Evolutionary conservation across 768 basidiomycete species (phyloP), one percentile per base, ranked within the genome.

Genomic region (Russula foetens): DNA sequence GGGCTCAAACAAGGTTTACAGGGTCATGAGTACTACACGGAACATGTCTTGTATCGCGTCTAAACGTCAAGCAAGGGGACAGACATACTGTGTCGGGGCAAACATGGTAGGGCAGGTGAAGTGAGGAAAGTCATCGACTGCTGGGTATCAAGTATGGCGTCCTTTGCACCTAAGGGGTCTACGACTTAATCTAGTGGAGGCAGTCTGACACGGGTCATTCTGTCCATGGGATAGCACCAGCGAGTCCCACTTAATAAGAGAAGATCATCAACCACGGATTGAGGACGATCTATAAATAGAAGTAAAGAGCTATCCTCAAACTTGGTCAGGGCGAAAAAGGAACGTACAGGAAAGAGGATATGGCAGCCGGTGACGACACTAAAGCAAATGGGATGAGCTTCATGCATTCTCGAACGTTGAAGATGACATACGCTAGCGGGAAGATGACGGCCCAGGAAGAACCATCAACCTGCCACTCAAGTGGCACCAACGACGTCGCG

Each of bases 191-290:
- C 33, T 61, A 19, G 48, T 38, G 24, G 15, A 35, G n/a, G 33
- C 9, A 8, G 38, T 33, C 8, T 26, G 19, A 59, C 17, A 8
- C 19, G 28, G 7, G 11, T 11, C 35, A 29, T 41, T 9, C 39
- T 39, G 39, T 53, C 31, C 31, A 46, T 26, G 21, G 21, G 5
- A 23, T 9, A 21, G 24, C n/a, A 51, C 45, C 31, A 23, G 19
- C 33, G n/a, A 23, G 41, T 56, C 49, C 33, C 19, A 21, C 26
- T 72, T 62, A 74, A 66, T 81, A 82, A 0, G 84, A 85, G 73
- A 92, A 92, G 45, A 91, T 86, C 86, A 91, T 90, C 56, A 92
- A 72, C 87, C 88, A 90, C 3, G 90, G 92, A 70, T 94, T 94
- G 50, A 95, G 80, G 24, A 92, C 84, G 62, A 95, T 86, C 79